A percentile compares a stretch with the other conserved stretches of the same genome.
Evolutionary conservation across 768 basidiomycete genomes (phyloP).

Genomic region (Favolaschia claudopus): DNA sequence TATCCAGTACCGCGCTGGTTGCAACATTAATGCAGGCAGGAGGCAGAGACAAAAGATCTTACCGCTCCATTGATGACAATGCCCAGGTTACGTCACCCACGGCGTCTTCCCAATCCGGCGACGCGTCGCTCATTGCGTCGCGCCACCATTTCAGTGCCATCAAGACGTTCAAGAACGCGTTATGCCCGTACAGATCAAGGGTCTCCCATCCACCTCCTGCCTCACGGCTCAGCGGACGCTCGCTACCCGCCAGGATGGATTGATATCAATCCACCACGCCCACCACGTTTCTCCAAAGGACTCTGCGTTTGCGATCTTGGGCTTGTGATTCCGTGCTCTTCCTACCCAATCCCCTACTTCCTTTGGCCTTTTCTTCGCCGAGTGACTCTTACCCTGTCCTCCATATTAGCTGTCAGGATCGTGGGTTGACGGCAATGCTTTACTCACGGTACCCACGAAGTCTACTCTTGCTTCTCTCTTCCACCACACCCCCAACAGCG

Average conservation of each 20-base stretch:
- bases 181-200: background rate
- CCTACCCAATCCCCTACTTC: too few species aligned
- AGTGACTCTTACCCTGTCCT: too few species aligned
- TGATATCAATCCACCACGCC: background rate
- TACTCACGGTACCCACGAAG: too few species aligned
- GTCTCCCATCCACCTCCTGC: background rate
- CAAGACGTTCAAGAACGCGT: conserved; percentile 2
- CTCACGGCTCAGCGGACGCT: background rate
- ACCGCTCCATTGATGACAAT: background rate
- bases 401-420: too few species aligned
- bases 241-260: background rate
- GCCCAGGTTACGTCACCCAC: conserved; percentile 4
- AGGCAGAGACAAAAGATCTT: too few species aligned
- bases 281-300: background rate
- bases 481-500: background rate
- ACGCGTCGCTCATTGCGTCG: background rate
- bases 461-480: background rate
- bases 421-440: too few species aligned
- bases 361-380: too few species aligned
- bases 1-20: too few species aligned
- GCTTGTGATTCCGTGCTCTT: too few species aligned
- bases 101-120: background rate
- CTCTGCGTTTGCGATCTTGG: background rate
- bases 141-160: conserved; percentile 4
- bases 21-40: too few species aligned